Base-by-base conservation (phyloP, 2,329 filamentous ascomycete species). In the Botrytis squamosa region DNA sequence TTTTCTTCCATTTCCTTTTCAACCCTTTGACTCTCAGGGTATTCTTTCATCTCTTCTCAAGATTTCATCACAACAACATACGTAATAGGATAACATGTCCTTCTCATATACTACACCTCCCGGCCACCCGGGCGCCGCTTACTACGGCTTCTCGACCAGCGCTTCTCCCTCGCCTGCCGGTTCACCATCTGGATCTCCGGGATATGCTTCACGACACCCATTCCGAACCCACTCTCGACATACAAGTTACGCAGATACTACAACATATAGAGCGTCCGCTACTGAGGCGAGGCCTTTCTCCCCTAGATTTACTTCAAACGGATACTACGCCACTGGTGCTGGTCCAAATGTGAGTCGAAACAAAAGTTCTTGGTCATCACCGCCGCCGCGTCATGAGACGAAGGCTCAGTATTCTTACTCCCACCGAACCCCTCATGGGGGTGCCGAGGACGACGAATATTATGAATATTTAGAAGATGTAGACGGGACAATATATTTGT, bases 281-380 rank as follows among this genome's bases (percentile, higher is more conserved):
- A 75, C 77, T 42, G 70, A 71, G 38, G 75, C 75, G 67, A 73
- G 76, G 62, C 75, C 79, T 29, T 82, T 81, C 74, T 81, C 80
- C 42, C 81, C 81, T 64, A 79, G 81, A 75, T 82, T 81, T 76
- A 81, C 79, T 74, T 81, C 80, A 67, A 80, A 76, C 74, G 81
- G 81, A 77, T 75, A 81, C 73, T 82, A 82, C 76, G 79, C 80
- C 74, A 82, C 81, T 77, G 79, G 80, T 79, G 80, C 81, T 78
- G 79, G 80, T 79, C 80, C 81, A 77, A 81, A 82, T 81, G 80
- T 82, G 80, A 81, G 80, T 81, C 79, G 80, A 80, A 81, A 81
- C 74, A 72, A 80, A 79, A 79, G 77, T 80, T 80, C 79, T 77
- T 80, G 78, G 78, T 77, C 80, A 74, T 75, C 76, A 75, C 52